A percentile compares a stretch with the other conserved stretches of the same genome.
These are phyloP conservation scores for Suillus occidentalis DNA, from an alignment of 768 basidiomycete genomes.

Conservation along the genomic window DNA sequence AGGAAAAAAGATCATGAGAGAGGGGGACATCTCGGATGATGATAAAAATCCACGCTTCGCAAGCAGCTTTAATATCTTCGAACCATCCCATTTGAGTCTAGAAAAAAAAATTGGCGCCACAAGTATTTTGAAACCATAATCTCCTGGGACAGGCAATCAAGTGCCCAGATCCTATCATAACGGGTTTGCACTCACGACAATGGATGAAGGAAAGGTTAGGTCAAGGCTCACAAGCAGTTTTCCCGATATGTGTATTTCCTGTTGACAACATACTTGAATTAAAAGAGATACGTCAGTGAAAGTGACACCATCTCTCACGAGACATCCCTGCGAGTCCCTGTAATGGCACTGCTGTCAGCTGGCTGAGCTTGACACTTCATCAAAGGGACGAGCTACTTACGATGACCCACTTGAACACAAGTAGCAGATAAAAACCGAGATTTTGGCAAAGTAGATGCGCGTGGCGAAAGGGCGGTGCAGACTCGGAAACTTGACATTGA, in stretches of 20 bases:
- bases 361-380: neutral
- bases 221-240: neutral
- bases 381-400: neutral
- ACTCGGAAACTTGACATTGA: neutral
- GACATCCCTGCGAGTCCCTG: neutral
- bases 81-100: neutral
- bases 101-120: neutral
- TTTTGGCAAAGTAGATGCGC: neutral
- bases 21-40: conserved; percentile 2
- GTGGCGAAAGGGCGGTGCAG: conserved; percentile 1
- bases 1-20: conserved; percentile 11
- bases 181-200: neutral
- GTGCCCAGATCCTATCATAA: neutral
- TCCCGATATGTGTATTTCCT: conserved; percentile 2
- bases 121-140: neutral
- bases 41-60: neutral
- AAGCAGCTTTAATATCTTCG: neutral
- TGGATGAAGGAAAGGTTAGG: neutral
- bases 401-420: neutral
- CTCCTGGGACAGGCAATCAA: neutral
- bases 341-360: neutral
- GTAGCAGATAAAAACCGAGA: neutral
- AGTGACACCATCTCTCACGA: neutral
- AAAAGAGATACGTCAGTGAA: neutral
- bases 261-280: neutral